A percentile compares a stretch with the other conserved stretches of the same genome.
These are phyloP conservation scores for Aquilaria yunnanensis DNA, from an alignment of 345 rosid genomes.

Conservation along the genomic window DNA sequence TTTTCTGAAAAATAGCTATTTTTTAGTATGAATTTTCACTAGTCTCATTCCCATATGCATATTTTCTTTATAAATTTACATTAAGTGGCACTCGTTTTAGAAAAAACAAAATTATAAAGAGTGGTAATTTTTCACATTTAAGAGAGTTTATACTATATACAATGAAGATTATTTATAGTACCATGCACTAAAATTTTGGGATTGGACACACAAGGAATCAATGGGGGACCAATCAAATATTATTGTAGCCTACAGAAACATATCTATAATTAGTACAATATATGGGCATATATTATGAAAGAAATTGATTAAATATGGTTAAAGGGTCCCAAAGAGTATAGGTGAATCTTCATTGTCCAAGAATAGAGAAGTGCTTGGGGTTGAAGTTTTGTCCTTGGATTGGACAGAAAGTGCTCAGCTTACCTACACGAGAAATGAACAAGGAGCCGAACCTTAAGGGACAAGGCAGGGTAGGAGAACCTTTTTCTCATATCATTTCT, in stretches of 20 bases:
- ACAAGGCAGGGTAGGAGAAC: conserved; percentile 36
- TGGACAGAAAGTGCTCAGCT: conserved; percentile 33
- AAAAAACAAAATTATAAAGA: no score
- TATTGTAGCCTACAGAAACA: no score
- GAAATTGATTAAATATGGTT: conserved; percentile 14
- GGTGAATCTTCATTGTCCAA: conserved; percentile 25
- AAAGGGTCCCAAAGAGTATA: conserved; percentile 19
- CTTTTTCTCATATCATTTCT: conserved; percentile 4
- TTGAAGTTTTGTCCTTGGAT: conserved; percentile 30
- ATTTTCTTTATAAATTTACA: conserved; percentile 4
- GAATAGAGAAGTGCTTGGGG: conserved; percentile 26
- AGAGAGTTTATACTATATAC: no score
- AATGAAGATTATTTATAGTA: no score
- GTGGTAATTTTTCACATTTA: no score
- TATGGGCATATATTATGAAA: neutral
- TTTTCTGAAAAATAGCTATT: neutral
- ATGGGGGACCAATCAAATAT: no score
- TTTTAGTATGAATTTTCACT: conserved; percentile 3
- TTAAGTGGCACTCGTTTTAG: no score
- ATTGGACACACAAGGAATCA: no score
- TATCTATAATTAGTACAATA: no score
- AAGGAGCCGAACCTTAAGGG: conserved; percentile 25
- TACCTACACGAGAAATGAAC: conserved; percentile 24
- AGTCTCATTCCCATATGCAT: neutral
- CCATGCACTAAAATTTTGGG: no score